These are phyloP conservation scores for Apiospora arundinis DNA, from an alignment of 2,329 filamentous ascomycete species.

Conservation along the genomic window DNA sequence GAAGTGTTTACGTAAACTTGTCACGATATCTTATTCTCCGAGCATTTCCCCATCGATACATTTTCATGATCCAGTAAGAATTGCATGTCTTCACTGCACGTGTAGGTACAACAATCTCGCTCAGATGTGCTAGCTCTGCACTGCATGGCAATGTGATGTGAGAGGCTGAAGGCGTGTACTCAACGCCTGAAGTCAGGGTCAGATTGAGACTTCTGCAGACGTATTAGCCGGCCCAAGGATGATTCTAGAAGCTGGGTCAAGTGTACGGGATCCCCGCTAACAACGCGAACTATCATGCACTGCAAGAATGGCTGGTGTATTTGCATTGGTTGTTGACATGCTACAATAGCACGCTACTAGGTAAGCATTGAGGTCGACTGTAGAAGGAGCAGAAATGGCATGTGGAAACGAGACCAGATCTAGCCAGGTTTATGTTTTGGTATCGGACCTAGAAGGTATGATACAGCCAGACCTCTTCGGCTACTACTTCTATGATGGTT, in stretches of 20 bases:
- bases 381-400: background rate
- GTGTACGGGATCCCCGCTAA: background rate
- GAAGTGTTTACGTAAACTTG: background rate
- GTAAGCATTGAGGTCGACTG: background rate
- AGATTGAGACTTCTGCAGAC: background rate
- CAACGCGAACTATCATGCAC: constrained; percentile 10
- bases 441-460: background rate
- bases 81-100: background rate
- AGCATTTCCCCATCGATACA: background rate
- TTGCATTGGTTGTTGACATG: too few species aligned
- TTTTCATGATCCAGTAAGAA: background rate
- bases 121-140: background rate
- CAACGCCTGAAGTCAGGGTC: background rate
- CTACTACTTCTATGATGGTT: background rate
- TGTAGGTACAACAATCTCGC: background rate
- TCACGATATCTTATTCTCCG: background rate
- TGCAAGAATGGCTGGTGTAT: too few species aligned
- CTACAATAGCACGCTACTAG: background rate
- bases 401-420: constrained; percentile 6
- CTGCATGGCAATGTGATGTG: background rate
- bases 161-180: background rate
- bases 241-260: constrained; percentile 1
- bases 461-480: background rate
- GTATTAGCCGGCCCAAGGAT: background rate
- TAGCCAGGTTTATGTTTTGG: background rate